Evolutionary conservation across 768 basidiomycete species (phyloP).

Genomic region (Paxillus ammoniavirescens): DNA sequence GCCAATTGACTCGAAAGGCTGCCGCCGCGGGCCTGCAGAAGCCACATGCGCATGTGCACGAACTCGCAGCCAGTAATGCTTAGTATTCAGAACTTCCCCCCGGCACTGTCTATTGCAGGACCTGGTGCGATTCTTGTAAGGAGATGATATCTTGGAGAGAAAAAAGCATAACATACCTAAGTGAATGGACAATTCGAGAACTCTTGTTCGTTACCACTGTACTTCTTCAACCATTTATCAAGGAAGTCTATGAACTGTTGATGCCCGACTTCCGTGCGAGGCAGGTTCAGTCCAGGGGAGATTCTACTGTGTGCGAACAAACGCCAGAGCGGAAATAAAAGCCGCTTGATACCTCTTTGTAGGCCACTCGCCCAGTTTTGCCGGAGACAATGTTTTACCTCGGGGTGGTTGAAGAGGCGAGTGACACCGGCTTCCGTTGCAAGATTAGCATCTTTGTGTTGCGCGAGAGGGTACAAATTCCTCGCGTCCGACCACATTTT

Average conservation of each 20-base stretch:
- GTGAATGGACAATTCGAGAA: not conserved
- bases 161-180: not conserved
- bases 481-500: not conserved
- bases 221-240: not conserved
- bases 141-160: too few relatives aligned
- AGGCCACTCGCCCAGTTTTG: not conserved
- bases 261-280: not conserved
- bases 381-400: not conserved
- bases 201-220: not conserved
- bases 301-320: not conserved
- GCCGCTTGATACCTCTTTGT: not conserved
- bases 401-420: not conserved
- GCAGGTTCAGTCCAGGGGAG: rapidly evolving
- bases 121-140: too few relatives aligned
- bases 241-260: not conserved
- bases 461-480: not conserved
- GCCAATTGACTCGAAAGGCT: too few relatives aligned
- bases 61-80: too few relatives aligned
- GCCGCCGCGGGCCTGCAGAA: too few relatives aligned
- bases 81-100: too few relatives aligned
- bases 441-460: not conserved
- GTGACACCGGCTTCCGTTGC: not conserved
- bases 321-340: not conserved
- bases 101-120: too few relatives aligned
- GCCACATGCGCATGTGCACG: too few relatives aligned